Percentiles rank a stretch among this genome's conserved stretches.
phyloP scores from a whole-genome alignment of 2,329 filamentous ascomycete species.

The Dothistroma septosporum region DNA sequence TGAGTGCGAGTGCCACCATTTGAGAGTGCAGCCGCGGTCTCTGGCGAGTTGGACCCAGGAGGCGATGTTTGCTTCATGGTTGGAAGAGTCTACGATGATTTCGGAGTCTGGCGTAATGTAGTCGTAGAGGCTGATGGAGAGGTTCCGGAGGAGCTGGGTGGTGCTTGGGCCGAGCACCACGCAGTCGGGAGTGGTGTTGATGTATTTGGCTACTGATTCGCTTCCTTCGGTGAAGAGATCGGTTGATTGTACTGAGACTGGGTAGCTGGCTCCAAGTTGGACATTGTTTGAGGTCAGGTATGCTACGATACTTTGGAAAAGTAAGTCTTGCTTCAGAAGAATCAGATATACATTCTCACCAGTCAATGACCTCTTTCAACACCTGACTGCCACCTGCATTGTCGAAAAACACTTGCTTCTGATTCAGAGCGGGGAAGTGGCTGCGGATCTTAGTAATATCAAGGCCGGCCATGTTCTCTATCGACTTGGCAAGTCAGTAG shows the following conservation, averaged over 20 bases:
- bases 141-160: constrained; percentile 71
- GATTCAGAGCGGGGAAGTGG: constrained; percentile 64
- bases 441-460: constrained; percentile 55
- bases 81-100: constrained; percentile 65
- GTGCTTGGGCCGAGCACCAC: constrained; percentile 71
- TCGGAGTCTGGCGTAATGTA: constrained; percentile 53
- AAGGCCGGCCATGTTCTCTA: constrained; percentile 37
- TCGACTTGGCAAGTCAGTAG: not conserved
- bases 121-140: constrained; percentile 54
- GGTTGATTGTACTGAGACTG: constrained; percentile 56
- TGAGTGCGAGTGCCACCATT: constrained; percentile 60
- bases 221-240: constrained; percentile 58
- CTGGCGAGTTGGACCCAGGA: constrained; percentile 67
- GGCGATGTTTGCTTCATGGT: constrained; percentile 74
- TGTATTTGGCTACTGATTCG: constrained; percentile 62
- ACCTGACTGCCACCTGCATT: constrained; percentile 70
- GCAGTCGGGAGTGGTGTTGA: constrained; percentile 64
- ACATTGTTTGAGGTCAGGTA: constrained; percentile 69
- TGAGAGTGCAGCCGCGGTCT: constrained; percentile 57
- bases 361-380: constrained; percentile 61
- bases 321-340: constrained; percentile 55
- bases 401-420: constrained; percentile 68
- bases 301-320: constrained; percentile 51
- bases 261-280: constrained; percentile 69
- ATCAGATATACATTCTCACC: constrained; percentile 49